These are phyloP conservation scores for Cinnamomum micranthum DNA, from an alignment of 164 flowering plant species.

Conservation along the genomic window DNA sequence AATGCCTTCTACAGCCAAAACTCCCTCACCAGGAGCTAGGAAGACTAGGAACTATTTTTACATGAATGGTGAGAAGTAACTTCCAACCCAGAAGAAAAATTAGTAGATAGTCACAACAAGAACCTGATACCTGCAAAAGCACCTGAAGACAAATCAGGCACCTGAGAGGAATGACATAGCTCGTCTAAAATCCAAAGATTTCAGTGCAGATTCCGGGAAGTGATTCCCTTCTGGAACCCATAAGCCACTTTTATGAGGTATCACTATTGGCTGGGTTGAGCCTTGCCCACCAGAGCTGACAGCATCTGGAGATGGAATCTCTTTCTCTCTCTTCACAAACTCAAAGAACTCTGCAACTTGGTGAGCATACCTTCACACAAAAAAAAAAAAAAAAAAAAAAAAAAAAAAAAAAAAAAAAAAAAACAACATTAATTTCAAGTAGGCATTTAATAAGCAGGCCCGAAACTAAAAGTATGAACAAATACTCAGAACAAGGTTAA, in stretches of 20 bases:
- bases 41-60: not conserved
- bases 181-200: slow-evolving; percentile 56
- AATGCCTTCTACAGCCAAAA: not conserved
- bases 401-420: not conserved
- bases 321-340: slow-evolving; percentile 86
- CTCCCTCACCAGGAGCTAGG: not conserved
- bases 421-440: too few relatives aligned
- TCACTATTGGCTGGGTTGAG: slow-evolving; percentile 34
- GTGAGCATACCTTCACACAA: slow-evolving; percentile 72
- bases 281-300: slow-evolving; percentile 18
- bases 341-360: slow-evolving; percentile 94
- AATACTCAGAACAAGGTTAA: too few relatives aligned
- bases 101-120: not conserved
- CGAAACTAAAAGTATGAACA: too few relatives aligned
- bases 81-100: not conserved
- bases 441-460: too few relatives aligned
- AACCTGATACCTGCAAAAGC: not conserved
- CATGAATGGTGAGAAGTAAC: not conserved
- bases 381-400: not conserved
- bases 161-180: slow-evolving; percentile 70
- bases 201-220: slow-evolving; percentile 59
- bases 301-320: slow-evolving; percentile 27
- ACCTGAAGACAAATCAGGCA: not conserved
- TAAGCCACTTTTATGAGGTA: slow-evolving; percentile 53
- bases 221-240: slow-evolving; percentile 58